Evolutionary conservation across 2,329 filamentous ascomycete species (phyloP).

Genomic region (Arthroderma uncinatum): DNA sequence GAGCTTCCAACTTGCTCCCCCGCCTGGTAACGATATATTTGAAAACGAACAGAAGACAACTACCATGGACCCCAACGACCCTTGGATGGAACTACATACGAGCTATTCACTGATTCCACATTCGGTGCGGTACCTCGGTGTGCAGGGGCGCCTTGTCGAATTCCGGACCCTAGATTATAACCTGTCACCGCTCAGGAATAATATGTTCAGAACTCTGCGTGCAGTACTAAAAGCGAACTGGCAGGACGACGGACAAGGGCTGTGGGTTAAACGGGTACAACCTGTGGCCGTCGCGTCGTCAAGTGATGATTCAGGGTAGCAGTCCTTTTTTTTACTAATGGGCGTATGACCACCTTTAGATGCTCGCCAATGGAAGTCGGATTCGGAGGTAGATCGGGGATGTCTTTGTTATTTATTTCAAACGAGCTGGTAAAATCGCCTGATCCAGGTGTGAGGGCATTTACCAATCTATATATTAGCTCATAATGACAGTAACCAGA

Average conservation of each 20-base stretch:
- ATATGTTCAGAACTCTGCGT: conserved; percentile 20
- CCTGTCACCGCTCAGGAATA: conserved; percentile 21
- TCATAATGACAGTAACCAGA: too few relatives aligned
- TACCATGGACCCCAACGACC: conserved; percentile 33
- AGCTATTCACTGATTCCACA: conserved; percentile 39
- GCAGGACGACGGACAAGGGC: conserved; percentile 23
- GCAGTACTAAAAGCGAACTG: conserved; percentile 21
- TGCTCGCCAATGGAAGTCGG: too few relatives aligned
- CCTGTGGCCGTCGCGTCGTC: neutral
- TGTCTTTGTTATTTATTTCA: too few relatives aligned
- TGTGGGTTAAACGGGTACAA: conserved; percentile 18
- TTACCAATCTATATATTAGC: neutral
- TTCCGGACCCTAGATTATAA: conserved; percentile 26
- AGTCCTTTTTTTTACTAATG: neutral
- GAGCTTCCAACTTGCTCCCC: conserved; percentile 44
- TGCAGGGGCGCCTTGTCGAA: conserved; percentile 15
- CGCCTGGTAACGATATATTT: conserved; percentile 25
- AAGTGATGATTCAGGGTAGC: neutral
- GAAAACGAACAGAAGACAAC: conserved; percentile 29
- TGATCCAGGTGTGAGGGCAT: neutral
- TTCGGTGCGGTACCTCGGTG: conserved; percentile 22
- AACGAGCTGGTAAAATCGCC: neutral
- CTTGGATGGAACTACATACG: conserved; percentile 46
- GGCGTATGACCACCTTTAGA: too few relatives aligned
- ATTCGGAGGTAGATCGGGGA: too few relatives aligned